Evolutionary conservation across 2,329 filamentous ascomycete species (phyloP).

Genomic region (Setomelanomma holmii): DNA sequence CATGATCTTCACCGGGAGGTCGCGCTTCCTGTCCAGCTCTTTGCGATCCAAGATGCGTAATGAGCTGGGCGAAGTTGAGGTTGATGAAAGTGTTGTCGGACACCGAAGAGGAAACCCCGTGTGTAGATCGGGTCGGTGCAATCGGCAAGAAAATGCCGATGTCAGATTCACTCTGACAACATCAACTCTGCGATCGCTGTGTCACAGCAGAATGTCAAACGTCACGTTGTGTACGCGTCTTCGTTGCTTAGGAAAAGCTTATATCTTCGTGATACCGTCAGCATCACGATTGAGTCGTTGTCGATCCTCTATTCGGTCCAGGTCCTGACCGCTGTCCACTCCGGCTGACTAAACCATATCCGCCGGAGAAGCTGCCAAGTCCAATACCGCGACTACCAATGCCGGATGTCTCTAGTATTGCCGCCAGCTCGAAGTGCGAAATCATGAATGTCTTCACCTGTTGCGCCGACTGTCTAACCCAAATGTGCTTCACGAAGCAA

Average conservation of each 20-base stretch:
- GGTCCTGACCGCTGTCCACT: too few species aligned
- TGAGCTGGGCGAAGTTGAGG: not conserved
- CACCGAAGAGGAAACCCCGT: not conserved
- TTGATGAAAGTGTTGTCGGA: not conserved
- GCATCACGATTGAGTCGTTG: not conserved
- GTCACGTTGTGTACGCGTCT: slow-evolving; percentile 5
- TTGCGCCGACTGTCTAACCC: too few species aligned
- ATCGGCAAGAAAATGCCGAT: not conserved
- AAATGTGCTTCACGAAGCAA: too few species aligned
- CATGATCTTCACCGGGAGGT: not conserved
- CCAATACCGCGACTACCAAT: too few species aligned
- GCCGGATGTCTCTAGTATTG: too few species aligned
- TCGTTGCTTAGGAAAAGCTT: not conserved
- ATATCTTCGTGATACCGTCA: not conserved
- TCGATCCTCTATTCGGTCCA: too few species aligned
- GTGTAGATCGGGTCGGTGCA: not conserved
- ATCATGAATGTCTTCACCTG: too few species aligned
- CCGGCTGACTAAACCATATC: too few species aligned
- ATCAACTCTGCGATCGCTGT: not conserved
- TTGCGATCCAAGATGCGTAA: not conserved
- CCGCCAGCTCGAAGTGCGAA: too few species aligned
- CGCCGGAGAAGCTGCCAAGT: too few species aligned
- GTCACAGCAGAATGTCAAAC: not conserved
- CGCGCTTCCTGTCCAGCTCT: not conserved
- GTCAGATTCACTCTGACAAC: not conserved